Evolutionary conservation across 495 filamentous ascomycete species (phyloP).

Genomic region (Penicillium waksmanii): DNA sequence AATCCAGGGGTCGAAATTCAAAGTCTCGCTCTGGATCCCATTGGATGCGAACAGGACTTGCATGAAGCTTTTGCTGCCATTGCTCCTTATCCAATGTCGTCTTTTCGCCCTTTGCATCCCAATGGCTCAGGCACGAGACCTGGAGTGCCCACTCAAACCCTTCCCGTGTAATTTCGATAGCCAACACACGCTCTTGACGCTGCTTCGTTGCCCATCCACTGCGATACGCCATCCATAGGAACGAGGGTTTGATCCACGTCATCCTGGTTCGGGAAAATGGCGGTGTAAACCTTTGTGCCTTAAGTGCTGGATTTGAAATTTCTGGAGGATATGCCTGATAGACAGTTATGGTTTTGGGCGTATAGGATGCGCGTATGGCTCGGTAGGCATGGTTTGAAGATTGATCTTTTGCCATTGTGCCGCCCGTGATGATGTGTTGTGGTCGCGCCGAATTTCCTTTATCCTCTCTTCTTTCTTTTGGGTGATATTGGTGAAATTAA

Average conservation of each 20-base stretch:
- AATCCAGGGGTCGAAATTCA: constrained; percentile 40
- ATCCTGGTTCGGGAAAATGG: constrained; percentile 57
- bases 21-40: constrained; percentile 65
- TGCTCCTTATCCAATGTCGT: background rate
- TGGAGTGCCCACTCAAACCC: constrained; percentile 47
- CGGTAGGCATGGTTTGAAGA: constrained; percentile 32
- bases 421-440: background rate
- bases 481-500: no score
- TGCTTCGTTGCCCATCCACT: constrained; percentile 56
- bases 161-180: constrained; percentile 49
- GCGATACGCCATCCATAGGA: constrained; percentile 68
- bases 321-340: constrained; percentile 63
- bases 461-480: no score
- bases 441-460: no score
- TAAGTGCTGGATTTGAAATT: constrained; percentile 59
- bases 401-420: background rate
- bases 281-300: constrained; percentile 52
- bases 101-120: constrained; percentile 15
- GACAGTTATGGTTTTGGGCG: constrained; percentile 55
- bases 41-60: constrained; percentile 55
- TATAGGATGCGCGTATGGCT: constrained; percentile 57
- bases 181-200: constrained; percentile 57
- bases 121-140: constrained; percentile 24
- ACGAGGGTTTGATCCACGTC: constrained; percentile 72
- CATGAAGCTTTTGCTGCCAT: constrained; percentile 31